Evolutionary conservation across 441 rosid species (phyloP).

Genomic region (Erodium texanum): DNA sequence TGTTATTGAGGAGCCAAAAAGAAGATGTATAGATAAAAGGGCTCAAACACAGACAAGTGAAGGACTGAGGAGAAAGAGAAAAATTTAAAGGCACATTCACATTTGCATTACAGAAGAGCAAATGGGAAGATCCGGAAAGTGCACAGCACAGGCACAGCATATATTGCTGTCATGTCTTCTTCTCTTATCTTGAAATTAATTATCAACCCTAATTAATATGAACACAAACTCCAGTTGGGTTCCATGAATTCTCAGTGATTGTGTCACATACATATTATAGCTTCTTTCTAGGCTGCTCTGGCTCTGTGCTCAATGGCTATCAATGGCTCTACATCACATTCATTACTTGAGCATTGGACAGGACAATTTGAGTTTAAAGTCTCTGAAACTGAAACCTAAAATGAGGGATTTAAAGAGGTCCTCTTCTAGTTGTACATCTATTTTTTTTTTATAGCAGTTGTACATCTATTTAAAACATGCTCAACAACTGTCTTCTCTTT

Average conservation of each 20-base stretch:
- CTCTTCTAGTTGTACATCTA: not conserved
- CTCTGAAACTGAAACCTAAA: not conserved
- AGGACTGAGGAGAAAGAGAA: not conserved
- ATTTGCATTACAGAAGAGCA: not conserved
- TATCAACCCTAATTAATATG: not conserved
- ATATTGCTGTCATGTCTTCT: not conserved
- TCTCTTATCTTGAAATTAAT: not conserved
- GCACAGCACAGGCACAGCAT: not conserved
- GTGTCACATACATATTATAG: not conserved
- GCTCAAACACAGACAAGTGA: not conserved
- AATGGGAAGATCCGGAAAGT: not conserved
- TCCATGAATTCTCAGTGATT: not conserved
- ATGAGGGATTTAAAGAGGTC: not conserved
- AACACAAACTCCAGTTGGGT: not conserved
- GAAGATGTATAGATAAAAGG: not conserved
- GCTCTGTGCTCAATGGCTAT: not conserved
- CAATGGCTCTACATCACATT: not conserved
- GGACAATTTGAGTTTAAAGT: slow-evolving; percentile 3
- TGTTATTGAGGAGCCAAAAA: not conserved
- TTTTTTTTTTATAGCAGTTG: no score
- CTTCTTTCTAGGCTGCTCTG: not conserved
- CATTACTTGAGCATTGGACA: not conserved
- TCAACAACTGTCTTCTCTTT: not conserved
- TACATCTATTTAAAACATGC: not conserved
- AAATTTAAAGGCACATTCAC: not conserved